Base-by-base conservation (phyloP, 2,329 filamentous ascomycete genomes). In the Colletotrichum acutatum region DNA sequence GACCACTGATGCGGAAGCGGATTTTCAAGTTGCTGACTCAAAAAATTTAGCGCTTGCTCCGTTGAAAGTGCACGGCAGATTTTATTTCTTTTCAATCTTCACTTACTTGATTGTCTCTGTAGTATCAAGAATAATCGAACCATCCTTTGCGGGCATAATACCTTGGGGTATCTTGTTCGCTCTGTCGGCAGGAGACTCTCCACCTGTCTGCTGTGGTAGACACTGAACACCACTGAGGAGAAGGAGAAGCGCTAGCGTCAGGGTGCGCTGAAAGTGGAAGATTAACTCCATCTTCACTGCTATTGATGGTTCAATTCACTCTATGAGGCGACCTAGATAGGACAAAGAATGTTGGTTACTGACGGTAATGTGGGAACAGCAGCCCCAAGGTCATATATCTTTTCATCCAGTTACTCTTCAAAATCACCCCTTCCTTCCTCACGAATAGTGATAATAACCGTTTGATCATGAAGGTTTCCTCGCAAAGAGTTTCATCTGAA, bases 1-100 rank as follows among this genome's bases (percentile, higher is more conserved):
- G 89, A 0, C 84, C 88, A 58, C 86, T 86, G 70, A 90, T 85
- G 69, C 85, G 88, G 82, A 88, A 90, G 59, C 89, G 87, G 34
- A 91, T 86, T 3, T 83, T 79, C 1, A 90, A 84, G 60, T 84
- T 85, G 71, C 87, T 88, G 1, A 7, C n/a, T 37, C 19, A 4
- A 3, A 12, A 4, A 9, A n/a, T n/a, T 65, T 24, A 65, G 52
- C 9, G 6, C 6, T 42, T 42, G 6, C 49, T 24, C 16, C 6
- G 16, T 3, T 42, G 5, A 42, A 7, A 19, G 16, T 19, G 37
- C 2, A 19, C 16, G 7, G 37, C 5, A 19, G 37, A 5, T 4
- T 16, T 37, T 3, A 9, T 32, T 37, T 34, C 11, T 34, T 34
- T 34, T 4, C 11, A 7, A 42, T 19, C 19, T n/a, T n/a, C 22